Evolutionary conservation across 768 basidiomycete species (phyloP).

Genomic region (Pleurotus giganteus): DNA sequence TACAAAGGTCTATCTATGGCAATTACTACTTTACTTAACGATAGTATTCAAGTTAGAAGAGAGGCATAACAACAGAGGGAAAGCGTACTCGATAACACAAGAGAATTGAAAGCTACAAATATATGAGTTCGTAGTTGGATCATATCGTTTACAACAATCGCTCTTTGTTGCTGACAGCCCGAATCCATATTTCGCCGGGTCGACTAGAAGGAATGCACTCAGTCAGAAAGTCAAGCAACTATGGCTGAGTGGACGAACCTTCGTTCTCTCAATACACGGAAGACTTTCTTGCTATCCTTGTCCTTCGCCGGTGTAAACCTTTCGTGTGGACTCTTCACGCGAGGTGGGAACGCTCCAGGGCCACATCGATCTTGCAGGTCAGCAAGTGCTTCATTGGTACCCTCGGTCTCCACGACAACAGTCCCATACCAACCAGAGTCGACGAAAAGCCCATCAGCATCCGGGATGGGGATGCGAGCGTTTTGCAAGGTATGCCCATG

Average conservation of each 20-base stretch:
- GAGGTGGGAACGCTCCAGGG: constrained; percentile 61
- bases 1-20: neutral
- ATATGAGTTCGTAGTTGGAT: neutral
- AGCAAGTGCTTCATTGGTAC: constrained; percentile 79
- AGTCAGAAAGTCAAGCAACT: constrained; percentile 13
- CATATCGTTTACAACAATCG: constrained; percentile 41
- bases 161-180: constrained; percentile 67
- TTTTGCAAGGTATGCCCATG: constrained; percentile 8
- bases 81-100: neutral
- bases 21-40: constrained; percentile 7
- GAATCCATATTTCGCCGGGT: constrained; percentile 72
- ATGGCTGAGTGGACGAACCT: constrained; percentile 45
- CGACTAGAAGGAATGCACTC: constrained; percentile 41
- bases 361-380: constrained; percentile 78
- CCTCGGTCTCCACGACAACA: constrained; percentile 82
- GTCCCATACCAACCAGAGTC: constrained; percentile 84
- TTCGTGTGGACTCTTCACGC: constrained; percentile 38
- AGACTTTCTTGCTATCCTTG: constrained; percentile 53
- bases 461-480: constrained; percentile 51
- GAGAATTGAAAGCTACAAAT: neutral
- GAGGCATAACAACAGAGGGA: neutral
- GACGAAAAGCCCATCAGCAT: constrained; percentile 52
- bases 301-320: constrained; percentile 31
- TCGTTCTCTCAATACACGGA: constrained; percentile 72
- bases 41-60: neutral